phyloP scores from a whole-genome alignment of 805 yeast species.

The Barnettozyma sp. region DNA sequence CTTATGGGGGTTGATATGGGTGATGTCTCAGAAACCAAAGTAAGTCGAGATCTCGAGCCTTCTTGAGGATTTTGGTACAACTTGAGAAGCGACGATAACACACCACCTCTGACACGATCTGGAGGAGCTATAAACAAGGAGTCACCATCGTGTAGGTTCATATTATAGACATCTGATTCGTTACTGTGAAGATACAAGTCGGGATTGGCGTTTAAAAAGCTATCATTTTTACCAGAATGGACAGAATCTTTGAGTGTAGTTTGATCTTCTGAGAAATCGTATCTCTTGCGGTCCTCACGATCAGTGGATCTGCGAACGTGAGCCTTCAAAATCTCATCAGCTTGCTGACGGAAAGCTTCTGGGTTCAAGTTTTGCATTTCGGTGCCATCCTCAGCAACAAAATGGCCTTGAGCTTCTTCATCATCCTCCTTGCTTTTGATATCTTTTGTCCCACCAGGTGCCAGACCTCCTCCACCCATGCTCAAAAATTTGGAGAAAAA shows the following conservation, averaged over 20 bases:
- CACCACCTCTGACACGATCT: conserved; percentile 73
- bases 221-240: conserved; percentile 15
- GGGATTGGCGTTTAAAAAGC: conserved; percentile 35
- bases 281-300: not conserved
- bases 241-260: conserved; percentile 22
- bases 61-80: conserved; percentile 48
- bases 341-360: conserved; percentile 42
- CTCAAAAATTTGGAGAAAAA: conserved; percentile 26
- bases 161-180: conserved; percentile 22
- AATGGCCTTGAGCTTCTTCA: conserved; percentile 31
- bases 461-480: conserved; percentile 29
- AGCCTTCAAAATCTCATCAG: conserved; percentile 44
- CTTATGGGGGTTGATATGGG: conserved; percentile 8
- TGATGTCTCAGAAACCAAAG: conserved; percentile 16
- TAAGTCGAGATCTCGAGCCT: conserved; percentile 20
- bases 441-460: conserved; percentile 28
- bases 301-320: conserved; percentile 26
- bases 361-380: conserved; percentile 40
- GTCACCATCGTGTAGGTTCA: conserved; percentile 28
- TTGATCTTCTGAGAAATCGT: conserved; percentile 12
- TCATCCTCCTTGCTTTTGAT: conserved; percentile 20
- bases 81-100: conserved; percentile 67
- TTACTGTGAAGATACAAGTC: conserved; percentile 34
- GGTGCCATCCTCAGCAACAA: conserved; percentile 29
- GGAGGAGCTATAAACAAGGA: conserved; percentile 49